Evolutionary conservation across 208 protist genomes (phyloP), one percentile per base, ranked within the genome.

Genomic region (Leishmania turanica): DNA sequence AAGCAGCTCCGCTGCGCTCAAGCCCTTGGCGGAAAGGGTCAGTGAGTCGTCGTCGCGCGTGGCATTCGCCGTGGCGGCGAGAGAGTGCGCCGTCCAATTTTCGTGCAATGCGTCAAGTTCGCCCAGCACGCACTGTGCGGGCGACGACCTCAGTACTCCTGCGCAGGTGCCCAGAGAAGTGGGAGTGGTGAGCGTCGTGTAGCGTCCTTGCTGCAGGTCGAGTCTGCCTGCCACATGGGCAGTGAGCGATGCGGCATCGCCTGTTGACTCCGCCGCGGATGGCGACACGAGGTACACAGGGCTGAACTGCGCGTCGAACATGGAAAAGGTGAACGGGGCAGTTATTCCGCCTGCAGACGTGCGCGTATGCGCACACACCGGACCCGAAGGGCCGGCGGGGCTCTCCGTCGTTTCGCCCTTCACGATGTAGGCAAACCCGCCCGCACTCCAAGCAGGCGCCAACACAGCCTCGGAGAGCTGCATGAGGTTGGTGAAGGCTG

Each of bases 221-320:
- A 85, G 82, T 21, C 54, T 73, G 3, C 82, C 82, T 0, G 75
- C 45, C 13, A 60, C 77, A 15, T 31, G 1, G 8, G 76, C 75
- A 7, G 75, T 17, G 19, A 72, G 47, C 24, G 73, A 60, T 49
- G 58, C 31, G 9, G 24, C 54, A 27, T 31, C 75, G 3, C 58
- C 60, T 34, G 42, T 6, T 53, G 34, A 65, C 58, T 7, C n/a
- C 34, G 2, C 24, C 53, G 40, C 8, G 11, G 54, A 69, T n/a
- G 27, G 53, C 54, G 58, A 70, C n/a, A 85, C 60, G 21, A 58
- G 1, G 58, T 82, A 81, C 53, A 85, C 3, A 7, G 82, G 58
- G 34, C 82, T 81, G 82, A 85, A 79, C 72, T 85, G 77, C 0
- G 53, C 51, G 42, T 85, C 82, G 31, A 85, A 85, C 77, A 79